Evolutionary conservation across 1,284 basidiomycete genomes (phyloP).

Genomic region (Coniferiporia sulphurascens): DNA sequence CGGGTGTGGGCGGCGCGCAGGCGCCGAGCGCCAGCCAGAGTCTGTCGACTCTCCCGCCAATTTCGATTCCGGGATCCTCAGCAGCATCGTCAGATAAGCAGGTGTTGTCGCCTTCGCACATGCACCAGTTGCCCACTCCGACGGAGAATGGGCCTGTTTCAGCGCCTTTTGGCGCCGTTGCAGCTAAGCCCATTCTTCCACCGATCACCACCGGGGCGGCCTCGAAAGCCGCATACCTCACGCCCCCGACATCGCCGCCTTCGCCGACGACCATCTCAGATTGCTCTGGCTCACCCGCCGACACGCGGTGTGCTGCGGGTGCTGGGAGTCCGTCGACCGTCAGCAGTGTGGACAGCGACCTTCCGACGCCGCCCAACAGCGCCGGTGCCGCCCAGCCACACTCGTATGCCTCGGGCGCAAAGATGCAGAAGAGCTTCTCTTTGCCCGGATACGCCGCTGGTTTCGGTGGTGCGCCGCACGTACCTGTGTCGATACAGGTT

Average conservation of each 20-base stretch:
- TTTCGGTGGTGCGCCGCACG: neutral
- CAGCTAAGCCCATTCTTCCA: neutral
- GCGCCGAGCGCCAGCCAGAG: neutral
- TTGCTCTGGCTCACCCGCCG: neutral
- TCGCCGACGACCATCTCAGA: neutral
- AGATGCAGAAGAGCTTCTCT: neutral
- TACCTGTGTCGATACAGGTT: neutral
- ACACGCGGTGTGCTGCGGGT: neutral
- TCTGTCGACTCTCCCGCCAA: too few relatives aligned
- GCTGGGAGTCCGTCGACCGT: neutral
- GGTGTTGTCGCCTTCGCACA: neutral
- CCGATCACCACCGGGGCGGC: neutral
- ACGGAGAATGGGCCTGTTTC: slow-evolving; percentile 8
- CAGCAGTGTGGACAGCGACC: neutral
- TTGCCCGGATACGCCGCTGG: neutral
- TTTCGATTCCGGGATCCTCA: too few relatives aligned
- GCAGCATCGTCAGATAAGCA: too few relatives aligned
- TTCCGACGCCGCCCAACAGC: neutral
- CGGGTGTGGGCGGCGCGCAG: slow-evolving; percentile 9
- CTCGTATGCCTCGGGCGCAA: neutral
- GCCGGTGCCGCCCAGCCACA: neutral
- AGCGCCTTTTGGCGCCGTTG: neutral
- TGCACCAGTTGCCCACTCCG: slow-evolving; percentile 14
- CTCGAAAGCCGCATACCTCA: neutral
- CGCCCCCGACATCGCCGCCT: neutral